Percentiles rank a stretch among this genome's conserved stretches.
Conservation (phyloP, 2,329 filamentous ascomycete species). For the Hirsutella thompsonii region DNA sequence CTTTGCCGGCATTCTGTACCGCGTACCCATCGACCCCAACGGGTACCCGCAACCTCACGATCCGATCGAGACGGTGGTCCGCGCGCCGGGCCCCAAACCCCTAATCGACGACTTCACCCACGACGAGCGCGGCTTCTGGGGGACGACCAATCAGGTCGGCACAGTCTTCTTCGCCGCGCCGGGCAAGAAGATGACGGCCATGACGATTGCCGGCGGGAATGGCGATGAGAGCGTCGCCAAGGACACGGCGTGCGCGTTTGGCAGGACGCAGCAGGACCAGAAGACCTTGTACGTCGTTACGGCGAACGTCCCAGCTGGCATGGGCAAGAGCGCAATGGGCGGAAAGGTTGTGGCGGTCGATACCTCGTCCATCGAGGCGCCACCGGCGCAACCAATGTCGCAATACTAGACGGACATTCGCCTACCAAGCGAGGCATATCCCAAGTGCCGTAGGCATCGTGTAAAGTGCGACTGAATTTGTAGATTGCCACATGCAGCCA, state of each 20-base stretch:
- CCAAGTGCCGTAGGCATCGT: no score
- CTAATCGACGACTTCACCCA: constrained; percentile 1
- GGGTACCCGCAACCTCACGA: background rate
- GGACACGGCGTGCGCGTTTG: background rate
- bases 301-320: background rate
- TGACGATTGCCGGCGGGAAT: background rate
- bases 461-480: no score
- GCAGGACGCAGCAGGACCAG: background rate
- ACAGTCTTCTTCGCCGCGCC: background rate
- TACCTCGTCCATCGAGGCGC: background rate
- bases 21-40: background rate
- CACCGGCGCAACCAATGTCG: background rate
- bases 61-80: background rate
- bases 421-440: no score
- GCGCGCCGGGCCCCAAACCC: background rate
- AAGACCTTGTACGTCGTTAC: background rate
- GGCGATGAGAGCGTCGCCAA: background rate
- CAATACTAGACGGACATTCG: no score
- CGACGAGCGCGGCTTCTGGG: constrained; percentile 1
- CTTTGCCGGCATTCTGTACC: background rate
- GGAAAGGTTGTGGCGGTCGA: background rate
- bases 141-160: background rate
- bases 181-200: background rate
- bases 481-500: no score
- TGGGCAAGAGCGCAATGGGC: background rate